Evolutionary conservation across 257 asterid genomes (phyloP), one percentile per base, ranked within the genome.

Genomic region (Jaltomata sinuosa): DNA sequence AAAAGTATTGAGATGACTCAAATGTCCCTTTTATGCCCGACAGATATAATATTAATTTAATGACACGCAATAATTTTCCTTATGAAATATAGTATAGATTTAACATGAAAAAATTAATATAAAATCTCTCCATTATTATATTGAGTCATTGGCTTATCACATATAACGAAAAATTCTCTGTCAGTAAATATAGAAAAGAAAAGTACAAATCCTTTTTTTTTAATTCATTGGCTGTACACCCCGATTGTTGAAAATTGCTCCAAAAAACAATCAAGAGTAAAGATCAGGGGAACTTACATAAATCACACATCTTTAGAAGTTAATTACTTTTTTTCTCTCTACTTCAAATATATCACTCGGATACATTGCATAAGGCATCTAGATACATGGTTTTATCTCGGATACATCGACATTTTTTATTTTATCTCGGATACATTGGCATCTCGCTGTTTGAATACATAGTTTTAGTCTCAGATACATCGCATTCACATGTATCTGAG

Each of bases 21-120:
- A 90, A 86, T 93, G 93, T 89, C 87, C 91, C 88, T 87, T 86
- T 86, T 89, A 88, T 86, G 89, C 91, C 90, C 83, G 89, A 87
- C 91, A 90, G 88, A 87, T 89, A 89, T 45, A 64, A 38, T 76
- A 85, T 72, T 89, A 79, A 78, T 86, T 79, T 84, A 87, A 69
- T 69, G 52, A 83, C 12, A 47, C 14, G 12, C 47, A 76, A 6
- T 47, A 15, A 25, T 31, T 76, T 64, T 12, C 40, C 1, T 62
- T 62, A 62, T 62, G 71, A 62, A 14, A 50, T 7, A 38, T 72
- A 72, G 21, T 47, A 76, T 76, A 3, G 2, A 74, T 76, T 25
- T 47, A 76, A 76, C 12, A 15, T 47, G 5, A 15, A 76, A 76
- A 25, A 76, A 7, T 14, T 76, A 8, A 11, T 25, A 47, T 12